phyloP scores from a whole-genome alignment of 352 stramenopile species.

The Phytophthora boehmeriae region DNA sequence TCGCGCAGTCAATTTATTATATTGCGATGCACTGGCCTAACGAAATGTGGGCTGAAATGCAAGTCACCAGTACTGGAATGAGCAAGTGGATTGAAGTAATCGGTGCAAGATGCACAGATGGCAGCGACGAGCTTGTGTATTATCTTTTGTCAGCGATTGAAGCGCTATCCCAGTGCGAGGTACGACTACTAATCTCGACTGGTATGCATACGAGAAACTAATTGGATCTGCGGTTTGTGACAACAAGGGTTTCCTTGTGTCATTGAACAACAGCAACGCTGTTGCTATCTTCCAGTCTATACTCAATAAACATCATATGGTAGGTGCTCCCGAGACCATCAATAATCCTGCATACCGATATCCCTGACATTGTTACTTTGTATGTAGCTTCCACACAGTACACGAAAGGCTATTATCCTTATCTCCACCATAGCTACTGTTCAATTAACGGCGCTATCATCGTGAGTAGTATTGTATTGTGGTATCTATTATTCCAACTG shows the following conservation, averaged over 20 bases:
- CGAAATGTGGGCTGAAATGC: constrained; percentile 24
- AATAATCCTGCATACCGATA: background rate
- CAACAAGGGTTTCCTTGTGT: constrained; percentile 14
- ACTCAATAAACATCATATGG: constrained; percentile 17
- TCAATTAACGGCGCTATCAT: constrained; percentile 1
- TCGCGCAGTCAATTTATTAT: constrained; percentile 25
- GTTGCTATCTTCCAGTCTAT: constrained; percentile 10
- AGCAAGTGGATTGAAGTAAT: constrained; percentile 20
- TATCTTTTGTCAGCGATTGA: constrained; percentile 23
- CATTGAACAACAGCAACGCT: constrained; percentile 10
- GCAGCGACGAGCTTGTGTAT: constrained; percentile 19
- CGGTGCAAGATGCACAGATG: constrained; percentile 9
- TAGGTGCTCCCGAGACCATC: constrained; percentile 3
- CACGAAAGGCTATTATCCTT: constrained; percentile 9
- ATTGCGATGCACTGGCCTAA: constrained; percentile 23
- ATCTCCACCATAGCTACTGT: constrained; percentile 3
- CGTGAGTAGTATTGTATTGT: constrained; percentile 13
- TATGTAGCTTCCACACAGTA: constrained; percentile 14
- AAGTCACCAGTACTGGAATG: constrained; percentile 9
- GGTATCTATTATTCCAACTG: background rate
- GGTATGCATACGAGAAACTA: too few relatives aligned
- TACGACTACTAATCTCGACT: background rate
- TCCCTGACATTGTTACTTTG: background rate
- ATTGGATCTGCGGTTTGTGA: too few relatives aligned
- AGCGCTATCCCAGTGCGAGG: constrained; percentile 19